Percentiles rank a stretch among this genome's conserved stretches.
Evolutionary conservation across 495 filamentous ascomycete genomes (phyloP).

Genomic region (Aspergillus haitiensis): DNA sequence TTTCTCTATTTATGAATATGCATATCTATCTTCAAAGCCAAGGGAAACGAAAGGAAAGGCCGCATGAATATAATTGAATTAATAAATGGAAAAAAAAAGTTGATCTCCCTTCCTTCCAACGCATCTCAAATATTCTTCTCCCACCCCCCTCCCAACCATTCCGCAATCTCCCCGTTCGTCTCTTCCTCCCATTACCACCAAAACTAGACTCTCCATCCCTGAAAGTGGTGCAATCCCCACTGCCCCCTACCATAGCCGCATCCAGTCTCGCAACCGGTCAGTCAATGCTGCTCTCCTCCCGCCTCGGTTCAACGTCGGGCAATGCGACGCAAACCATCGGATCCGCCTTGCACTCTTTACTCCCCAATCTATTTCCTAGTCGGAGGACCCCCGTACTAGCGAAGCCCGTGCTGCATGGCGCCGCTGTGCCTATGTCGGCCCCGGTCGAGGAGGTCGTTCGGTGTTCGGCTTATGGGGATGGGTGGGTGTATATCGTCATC

Average conservation of each 20-base stretch:
- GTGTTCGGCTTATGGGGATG: slow-evolving; percentile 83
- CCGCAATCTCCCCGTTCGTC: slow-evolving; percentile 76
- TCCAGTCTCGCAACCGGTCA: slow-evolving; percentile 31
- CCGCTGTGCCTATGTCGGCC: slow-evolving; percentile 75
- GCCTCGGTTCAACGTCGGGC: slow-evolving; percentile 22
- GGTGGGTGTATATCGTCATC: slow-evolving; percentile 85
- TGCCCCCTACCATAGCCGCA: slow-evolving; percentile 51
- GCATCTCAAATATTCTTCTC: slow-evolving; percentile 75
- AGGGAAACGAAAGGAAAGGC: too few relatives aligned
- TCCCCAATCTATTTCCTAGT: slow-evolving; percentile 86
- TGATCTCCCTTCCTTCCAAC: slow-evolving; percentile 68
- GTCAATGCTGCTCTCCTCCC: slow-evolving; percentile 28
- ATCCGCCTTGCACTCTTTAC: slow-evolving; percentile 67
- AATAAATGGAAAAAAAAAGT: slow-evolving; percentile 50
- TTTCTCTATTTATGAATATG: background rate
- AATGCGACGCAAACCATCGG: slow-evolving; percentile 69
- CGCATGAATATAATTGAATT: background rate
- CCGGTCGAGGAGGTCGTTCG: slow-evolving; percentile 83
- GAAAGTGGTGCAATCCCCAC: slow-evolving; percentile 68
- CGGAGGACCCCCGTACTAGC: slow-evolving; percentile 83
- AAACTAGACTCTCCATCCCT: slow-evolving; percentile 47
- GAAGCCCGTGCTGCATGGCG: slow-evolving; percentile 87
- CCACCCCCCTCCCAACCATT: slow-evolving; percentile 69
- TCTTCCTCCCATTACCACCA: slow-evolving; percentile 78
- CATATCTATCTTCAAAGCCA: too few relatives aligned